These are phyloP conservation scores for Croton laevigatus DNA, from an alignment of 441 rosid species.

Conservation along the genomic window DNA sequence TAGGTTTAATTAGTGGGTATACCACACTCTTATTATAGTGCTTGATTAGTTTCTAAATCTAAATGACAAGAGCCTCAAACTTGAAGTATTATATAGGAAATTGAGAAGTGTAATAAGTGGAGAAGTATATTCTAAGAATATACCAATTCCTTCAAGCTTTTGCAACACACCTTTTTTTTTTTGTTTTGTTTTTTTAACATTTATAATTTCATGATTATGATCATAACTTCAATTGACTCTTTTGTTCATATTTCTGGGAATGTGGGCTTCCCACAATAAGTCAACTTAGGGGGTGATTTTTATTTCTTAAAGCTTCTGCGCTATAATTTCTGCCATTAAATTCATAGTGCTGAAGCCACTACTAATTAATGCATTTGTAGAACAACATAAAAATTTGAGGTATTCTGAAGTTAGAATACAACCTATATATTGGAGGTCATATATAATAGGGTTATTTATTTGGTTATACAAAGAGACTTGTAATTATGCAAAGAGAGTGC, in stretches of 20 bases:
- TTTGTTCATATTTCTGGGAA: background rate
- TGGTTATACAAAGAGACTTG: too few species aligned
- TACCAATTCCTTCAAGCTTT: conserved; percentile 13
- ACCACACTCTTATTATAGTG: background rate
- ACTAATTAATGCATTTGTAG: background rate
- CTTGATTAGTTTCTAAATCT: background rate
- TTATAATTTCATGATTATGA: background rate
- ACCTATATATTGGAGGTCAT: too few species aligned
- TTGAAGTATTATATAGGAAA: background rate
- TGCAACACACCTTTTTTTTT: background rate
- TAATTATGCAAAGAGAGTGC: too few species aligned
- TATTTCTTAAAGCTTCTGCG: background rate
- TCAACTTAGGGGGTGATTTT: background rate
- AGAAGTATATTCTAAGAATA: conserved; percentile 24
- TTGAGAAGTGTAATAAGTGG: background rate
- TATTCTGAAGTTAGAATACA: too few species aligned
- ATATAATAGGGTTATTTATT: too few species aligned
- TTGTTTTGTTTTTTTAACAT: background rate
- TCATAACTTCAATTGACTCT: conserved; percentile 11
- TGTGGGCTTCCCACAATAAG: background rate
- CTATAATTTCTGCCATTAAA: background rate
- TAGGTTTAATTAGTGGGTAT: too few species aligned
- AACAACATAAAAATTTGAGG: too few species aligned
- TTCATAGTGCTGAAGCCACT: conserved; percentile 4
- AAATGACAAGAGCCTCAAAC: background rate